phyloP scores from a whole-genome alignment of 805 yeast genomes.

The Nadsonia fulvescens region DNA sequence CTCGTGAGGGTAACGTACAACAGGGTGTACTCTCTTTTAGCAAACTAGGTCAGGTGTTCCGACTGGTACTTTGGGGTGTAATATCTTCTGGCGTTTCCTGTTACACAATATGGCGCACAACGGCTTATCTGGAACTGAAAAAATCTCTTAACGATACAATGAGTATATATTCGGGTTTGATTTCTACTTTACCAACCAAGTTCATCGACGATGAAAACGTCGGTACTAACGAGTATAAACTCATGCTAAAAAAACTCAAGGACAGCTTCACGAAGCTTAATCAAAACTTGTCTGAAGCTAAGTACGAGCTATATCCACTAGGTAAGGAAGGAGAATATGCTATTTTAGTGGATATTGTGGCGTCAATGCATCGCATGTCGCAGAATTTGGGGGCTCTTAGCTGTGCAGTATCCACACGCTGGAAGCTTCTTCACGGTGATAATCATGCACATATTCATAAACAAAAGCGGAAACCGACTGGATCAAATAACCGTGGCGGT shows the following conservation, averaged over 20 bases:
- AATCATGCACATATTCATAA: no score
- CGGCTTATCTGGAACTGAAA: conserved; percentile 32
- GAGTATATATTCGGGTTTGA: conserved; percentile 30
- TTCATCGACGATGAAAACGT: conserved; percentile 32
- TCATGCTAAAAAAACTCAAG: conserved; percentile 23
- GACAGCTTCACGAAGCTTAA: conserved; percentile 23
- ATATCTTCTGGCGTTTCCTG: conserved; percentile 40
- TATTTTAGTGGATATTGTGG: conserved; percentile 28
- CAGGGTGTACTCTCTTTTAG: conserved; percentile 37
- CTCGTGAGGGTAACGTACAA: conserved; percentile 55
- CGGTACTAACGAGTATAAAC: conserved; percentile 16
- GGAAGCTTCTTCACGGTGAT: no score
- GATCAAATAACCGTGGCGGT: no score
- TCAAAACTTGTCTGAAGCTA: conserved; percentile 34
- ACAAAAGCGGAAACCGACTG: no score
- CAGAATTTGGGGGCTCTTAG: conserved; percentile 49
- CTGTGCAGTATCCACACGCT: no score
- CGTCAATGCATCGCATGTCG: conserved; percentile 31
- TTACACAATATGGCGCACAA: conserved; percentile 43
- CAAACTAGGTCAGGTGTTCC: conserved; percentile 34
- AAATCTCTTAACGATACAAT: conserved; percentile 31
- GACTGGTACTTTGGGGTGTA: conserved; percentile 45
- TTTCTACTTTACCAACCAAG: conserved; percentile 28
- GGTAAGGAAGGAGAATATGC: conserved; percentile 41
- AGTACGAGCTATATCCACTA: conserved; percentile 34